Base-by-base conservation (phyloP, 1,139 yeast genomes). In the Pichia sp. region DNA sequence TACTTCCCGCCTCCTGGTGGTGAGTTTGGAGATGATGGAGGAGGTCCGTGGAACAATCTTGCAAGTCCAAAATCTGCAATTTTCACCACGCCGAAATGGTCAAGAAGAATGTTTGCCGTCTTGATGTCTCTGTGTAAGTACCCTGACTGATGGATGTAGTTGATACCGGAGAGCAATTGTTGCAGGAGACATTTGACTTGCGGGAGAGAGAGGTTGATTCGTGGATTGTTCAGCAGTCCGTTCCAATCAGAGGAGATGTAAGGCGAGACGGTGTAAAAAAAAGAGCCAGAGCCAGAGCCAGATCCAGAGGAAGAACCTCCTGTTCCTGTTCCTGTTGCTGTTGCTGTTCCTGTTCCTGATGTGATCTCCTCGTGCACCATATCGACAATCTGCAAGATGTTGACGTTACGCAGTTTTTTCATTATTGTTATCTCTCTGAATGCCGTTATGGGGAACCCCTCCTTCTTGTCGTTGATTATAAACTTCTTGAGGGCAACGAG, bases 11-110 rank as follows among this genome's bases (percentile, higher is more conserved):
- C 94, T 18, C 86, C 86, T 0, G 78, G 78, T 0, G 70, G 71
- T 2, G 51, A 43, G 5, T 43, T 30, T 2, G 66, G 62, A 8
- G 48, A 64, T 0, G 94, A 93, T 0, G 74, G 67, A 3, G 51
- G 49, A 1, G 66, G 59, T 1, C 95, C 97, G 44, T 77, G 77
- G 54, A 81, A 88, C 15, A 69, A 59, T 47, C 98, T 67, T 1
- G 97, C 97, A 37, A 87, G 63, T 1, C 98, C 98, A 58, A 91
- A 91, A 62, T 91, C 98, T 1, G 96, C 98, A 48, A 81, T 77
- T 52, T 86, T 87, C 31, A 91, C 66, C 10, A 77, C 65, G 0
- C 98, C 98, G 34, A 69, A 63, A 40, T 69, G 73, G 53, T 85
- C 93, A 11, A 91, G 72, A 34, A 91, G 68, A 24, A 91, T 77